These are phyloP conservation scores for Gleditsia sinensis DNA, from an alignment of 306 rosid species.

Conservation along the genomic window DNA sequence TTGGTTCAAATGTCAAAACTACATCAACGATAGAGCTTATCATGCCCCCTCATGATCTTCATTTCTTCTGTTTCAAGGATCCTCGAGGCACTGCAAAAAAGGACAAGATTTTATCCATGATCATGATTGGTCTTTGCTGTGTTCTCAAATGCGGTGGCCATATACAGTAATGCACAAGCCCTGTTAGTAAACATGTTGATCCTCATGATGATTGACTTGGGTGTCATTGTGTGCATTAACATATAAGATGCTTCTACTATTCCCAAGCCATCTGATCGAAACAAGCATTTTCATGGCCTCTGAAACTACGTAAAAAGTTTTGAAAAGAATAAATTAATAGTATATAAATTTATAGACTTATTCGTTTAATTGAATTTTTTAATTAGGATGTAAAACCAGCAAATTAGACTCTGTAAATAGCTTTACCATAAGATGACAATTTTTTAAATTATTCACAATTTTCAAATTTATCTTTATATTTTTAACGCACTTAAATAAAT, in stretches of 20 bases:
- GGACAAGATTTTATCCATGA: constrained; percentile 47
- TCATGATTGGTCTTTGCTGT: constrained; percentile 61
- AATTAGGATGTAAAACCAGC: too few relatives aligned
- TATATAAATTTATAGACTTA: too few relatives aligned
- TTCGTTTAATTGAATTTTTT: too few relatives aligned
- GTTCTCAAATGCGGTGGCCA: constrained; percentile 57
- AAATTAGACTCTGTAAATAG: too few relatives aligned
- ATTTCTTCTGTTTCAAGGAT: constrained; percentile 40
- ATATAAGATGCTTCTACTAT: not conserved
- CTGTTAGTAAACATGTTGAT: constrained; percentile 38
- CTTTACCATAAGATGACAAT: too few relatives aligned
- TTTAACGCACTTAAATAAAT: too few relatives aligned
- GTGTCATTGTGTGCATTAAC: not conserved
- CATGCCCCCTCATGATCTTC: too few relatives aligned
- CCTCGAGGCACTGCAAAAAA: constrained; percentile 49
- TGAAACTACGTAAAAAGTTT: not conserved
- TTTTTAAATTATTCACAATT: too few relatives aligned
- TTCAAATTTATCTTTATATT: too few relatives aligned
- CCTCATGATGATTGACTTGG: not conserved
- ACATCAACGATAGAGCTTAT: too few relatives aligned
- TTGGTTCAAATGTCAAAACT: too few relatives aligned
- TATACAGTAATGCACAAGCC: constrained; percentile 56
- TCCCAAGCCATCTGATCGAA: not conserved
- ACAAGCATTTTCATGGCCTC: not conserved
- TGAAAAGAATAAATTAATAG: too few relatives aligned